These are phyloP conservation scores for Ascochyta koolunga DNA, from an alignment of 2,329 filamentous ascomycete species.

Conservation along the genomic window DNA sequence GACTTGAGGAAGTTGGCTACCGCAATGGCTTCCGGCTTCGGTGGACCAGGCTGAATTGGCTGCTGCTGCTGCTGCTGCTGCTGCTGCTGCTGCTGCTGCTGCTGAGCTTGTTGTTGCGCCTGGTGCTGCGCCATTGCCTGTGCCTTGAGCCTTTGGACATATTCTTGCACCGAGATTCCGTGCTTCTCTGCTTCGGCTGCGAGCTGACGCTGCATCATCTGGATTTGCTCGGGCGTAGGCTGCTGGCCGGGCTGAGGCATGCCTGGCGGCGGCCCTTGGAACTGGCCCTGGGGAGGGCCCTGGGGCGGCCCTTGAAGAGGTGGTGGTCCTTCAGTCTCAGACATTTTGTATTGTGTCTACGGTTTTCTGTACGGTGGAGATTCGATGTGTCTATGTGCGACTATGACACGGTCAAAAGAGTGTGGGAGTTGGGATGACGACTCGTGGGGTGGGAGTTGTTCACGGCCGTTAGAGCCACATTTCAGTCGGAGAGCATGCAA, in stretches of 20 bases:
- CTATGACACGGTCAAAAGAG: slow-evolving; percentile 10
- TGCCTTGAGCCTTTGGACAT: slow-evolving; percentile 64
- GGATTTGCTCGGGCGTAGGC: slow-evolving; percentile 84
- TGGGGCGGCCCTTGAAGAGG: slow-evolving; percentile 24
- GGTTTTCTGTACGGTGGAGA: background rate
- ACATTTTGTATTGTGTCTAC: slow-evolving; percentile 22
- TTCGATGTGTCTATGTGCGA: background rate
- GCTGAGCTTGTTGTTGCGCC: slow-evolving; percentile 44
- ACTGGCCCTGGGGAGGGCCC: slow-evolving; percentile 22
- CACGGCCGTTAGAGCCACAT: slow-evolving; percentile 18
- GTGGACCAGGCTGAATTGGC: slow-evolving; percentile 76
- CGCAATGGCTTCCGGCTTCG: slow-evolving; percentile 86
- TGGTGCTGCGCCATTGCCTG: slow-evolving; percentile 64
- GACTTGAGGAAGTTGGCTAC: slow-evolving; percentile 84
- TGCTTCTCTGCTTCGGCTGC: slow-evolving; percentile 81
- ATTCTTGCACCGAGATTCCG: slow-evolving; percentile 84
- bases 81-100: slow-evolving; percentile 45
- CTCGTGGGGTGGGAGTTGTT: slow-evolving; percentile 13
- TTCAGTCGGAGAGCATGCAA: slow-evolving; percentile 8
- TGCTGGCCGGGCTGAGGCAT: slow-evolving; percentile 52
- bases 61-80: slow-evolving; percentile 53
- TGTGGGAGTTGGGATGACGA: slow-evolving; percentile 1
- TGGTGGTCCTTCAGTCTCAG: slow-evolving; percentile 28
- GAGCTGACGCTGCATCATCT: slow-evolving; percentile 80
- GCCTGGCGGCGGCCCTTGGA: slow-evolving; percentile 23